These are phyloP conservation scores for Zygotorulaspora florentina DNA, from an alignment of 805 yeast species.

Conservation along the genomic window DNA sequence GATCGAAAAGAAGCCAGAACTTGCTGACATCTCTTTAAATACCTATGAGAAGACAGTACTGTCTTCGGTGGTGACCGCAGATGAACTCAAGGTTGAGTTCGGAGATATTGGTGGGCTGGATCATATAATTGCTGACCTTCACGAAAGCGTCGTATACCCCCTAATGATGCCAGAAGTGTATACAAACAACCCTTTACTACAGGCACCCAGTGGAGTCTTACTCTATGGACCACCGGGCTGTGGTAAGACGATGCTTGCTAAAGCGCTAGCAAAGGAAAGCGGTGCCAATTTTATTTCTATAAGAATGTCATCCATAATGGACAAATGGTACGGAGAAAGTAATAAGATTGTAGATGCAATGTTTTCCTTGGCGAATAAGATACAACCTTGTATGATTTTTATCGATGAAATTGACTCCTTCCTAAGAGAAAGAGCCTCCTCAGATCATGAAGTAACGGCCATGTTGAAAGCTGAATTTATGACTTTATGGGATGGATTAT, in stretches of 20 bases:
- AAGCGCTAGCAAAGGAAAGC: constrained; percentile 87
- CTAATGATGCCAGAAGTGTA: constrained; percentile 72
- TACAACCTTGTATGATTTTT: constrained; percentile 91
- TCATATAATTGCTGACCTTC: constrained; percentile 71
- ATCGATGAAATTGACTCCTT: constrained; percentile 96
- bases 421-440: constrained; percentile 73
- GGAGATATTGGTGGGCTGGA: constrained; percentile 88
- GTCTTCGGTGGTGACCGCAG: constrained; percentile 76
- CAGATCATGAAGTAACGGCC: constrained; percentile 94
- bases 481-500: constrained; percentile 95
- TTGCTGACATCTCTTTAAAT: constrained; percentile 47
- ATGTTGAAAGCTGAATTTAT: constrained; percentile 93
- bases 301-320: constrained; percentile 91
- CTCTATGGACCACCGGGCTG: constrained; percentile 97
- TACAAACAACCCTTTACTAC: constrained; percentile 65
- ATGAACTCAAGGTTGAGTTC: constrained; percentile 72
- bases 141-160: constrained; percentile 87
- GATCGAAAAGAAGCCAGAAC: constrained; percentile 54
- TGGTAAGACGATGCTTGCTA: constrained; percentile 96
- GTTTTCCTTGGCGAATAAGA: constrained; percentile 80
- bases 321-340: constrained; percentile 96
- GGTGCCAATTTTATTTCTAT: constrained; percentile 89
- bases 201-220: constrained; percentile 92
- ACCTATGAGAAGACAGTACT: constrained; percentile 76
- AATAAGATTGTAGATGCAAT: constrained; percentile 92